Conservation (phyloP, 2,329 filamentous ascomycete species). For the Neofusicoccum ribis region DNA sequence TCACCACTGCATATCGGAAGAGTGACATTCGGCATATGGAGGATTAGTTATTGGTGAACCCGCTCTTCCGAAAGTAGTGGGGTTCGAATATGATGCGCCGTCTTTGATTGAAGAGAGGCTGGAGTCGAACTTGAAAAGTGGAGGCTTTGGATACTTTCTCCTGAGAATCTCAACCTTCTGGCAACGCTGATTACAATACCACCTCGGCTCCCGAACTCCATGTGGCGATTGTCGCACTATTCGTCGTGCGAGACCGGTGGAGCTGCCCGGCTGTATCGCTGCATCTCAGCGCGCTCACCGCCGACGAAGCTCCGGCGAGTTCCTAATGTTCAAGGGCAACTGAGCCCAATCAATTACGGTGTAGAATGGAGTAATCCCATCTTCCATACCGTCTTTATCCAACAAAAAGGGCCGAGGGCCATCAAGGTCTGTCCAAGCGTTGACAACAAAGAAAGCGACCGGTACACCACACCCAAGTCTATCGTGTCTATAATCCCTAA, state of each 20-base stretch:
- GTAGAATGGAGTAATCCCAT: neutral
- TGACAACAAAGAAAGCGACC: neutral
- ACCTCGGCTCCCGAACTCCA: neutral
- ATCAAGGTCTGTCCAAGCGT: neutral
- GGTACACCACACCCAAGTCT: neutral
- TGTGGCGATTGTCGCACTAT: too few relatives aligned
- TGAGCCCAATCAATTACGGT: neutral
- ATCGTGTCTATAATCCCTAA: conserved; percentile 1
- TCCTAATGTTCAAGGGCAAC: neutral
- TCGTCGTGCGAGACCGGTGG: too few relatives aligned
- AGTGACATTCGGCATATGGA: neutral
- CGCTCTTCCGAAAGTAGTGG: too few relatives aligned
- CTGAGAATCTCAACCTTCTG: too few relatives aligned
- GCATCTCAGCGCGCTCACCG: neutral
- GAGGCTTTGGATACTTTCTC: too few relatives aligned
- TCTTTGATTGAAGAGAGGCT: too few relatives aligned
- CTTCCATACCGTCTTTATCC: neutral
- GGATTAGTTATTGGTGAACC: neutral
- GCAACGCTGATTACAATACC: neutral
- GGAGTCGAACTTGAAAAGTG: too few relatives aligned
- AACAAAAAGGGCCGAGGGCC: neutral
- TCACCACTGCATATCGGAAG: neutral
- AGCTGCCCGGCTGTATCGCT: neutral
- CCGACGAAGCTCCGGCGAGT: neutral
- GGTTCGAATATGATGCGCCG: too few relatives aligned